A percentile compares a stretch with the other conserved stretches of the same genome.
Evolutionary conservation across 495 filamentous ascomycete genomes (phyloP).

Genomic region (Hypoxylon fuscum): DNA sequence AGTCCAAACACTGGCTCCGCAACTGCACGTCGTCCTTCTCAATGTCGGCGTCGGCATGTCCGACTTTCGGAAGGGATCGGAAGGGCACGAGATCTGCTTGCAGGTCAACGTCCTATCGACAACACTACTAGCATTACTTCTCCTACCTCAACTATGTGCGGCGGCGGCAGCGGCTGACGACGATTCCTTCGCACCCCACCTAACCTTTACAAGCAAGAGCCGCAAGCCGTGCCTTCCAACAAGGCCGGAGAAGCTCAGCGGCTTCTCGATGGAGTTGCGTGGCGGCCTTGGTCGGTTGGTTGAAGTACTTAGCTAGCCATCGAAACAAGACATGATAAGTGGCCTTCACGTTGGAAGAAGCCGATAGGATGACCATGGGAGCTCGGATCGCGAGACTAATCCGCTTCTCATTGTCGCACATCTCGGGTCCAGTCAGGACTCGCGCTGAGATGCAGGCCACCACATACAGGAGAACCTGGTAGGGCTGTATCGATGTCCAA

Average conservation of each 20-base stretch:
- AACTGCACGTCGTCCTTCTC: conserved; percentile 53
- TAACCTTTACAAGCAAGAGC: not conserved
- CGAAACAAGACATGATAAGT: not conserved
- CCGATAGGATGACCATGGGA: not conserved
- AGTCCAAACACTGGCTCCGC: conserved; percentile 27
- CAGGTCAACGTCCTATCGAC: conserved; percentile 70
- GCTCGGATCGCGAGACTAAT: not conserved
- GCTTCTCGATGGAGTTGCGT: not conserved
- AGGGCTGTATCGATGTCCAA: not conserved
- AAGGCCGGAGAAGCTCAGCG: not conserved
- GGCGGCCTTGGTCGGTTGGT: not conserved
- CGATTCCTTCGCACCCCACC: not conserved
- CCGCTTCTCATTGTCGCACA: not conserved
- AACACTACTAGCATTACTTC: conserved; percentile 60
- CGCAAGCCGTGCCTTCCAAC: conserved; percentile 1
- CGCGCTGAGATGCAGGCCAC: not conserved
- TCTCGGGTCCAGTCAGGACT: not conserved
- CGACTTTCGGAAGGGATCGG: conserved; percentile 29
- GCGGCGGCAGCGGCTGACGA: not conserved
- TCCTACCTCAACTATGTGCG: conserved; percentile 57
- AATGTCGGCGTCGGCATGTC: conserved; percentile 50
- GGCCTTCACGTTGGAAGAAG: not conserved
- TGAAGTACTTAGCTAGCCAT: not conserved
- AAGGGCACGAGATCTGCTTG: conserved; percentile 64
- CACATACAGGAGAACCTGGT: not conserved